phyloP scores from a whole-genome alignment of 2,329 filamentous ascomycete species.

The Ambrosiella xylebori region DNA sequence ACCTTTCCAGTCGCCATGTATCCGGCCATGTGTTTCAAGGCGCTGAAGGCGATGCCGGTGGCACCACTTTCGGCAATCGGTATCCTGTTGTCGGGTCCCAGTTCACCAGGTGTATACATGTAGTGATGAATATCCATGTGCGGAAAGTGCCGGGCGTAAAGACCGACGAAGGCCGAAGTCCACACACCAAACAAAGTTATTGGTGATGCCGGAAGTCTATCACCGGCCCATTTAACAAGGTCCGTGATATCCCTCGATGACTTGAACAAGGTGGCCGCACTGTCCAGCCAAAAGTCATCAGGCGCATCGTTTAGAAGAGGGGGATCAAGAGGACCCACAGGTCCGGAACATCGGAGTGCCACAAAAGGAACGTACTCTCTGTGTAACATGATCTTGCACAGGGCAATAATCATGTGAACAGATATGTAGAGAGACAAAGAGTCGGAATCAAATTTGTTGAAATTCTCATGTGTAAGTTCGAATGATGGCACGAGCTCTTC shows the following conservation, averaged over 20 bases:
- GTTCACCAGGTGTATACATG: conserved; percentile 27
- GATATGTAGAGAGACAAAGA: conserved; percentile 2
- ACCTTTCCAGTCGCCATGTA: conserved; percentile 39
- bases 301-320: conserved; percentile 12
- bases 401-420: conserved; percentile 34
- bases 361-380: conserved; percentile 18
- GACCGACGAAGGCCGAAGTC: conserved; percentile 45
- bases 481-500: not conserved
- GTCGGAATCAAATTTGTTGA: not conserved
- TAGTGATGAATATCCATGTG: conserved; percentile 45
- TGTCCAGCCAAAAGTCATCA: conserved; percentile 42
- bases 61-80: conserved; percentile 24
- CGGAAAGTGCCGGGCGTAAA: conserved; percentile 51
- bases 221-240: conserved; percentile 43
- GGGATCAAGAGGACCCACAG: conserved; percentile 38
- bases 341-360: conserved; percentile 25
- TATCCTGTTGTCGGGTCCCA: conserved; percentile 1
- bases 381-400: conserved; percentile 42
- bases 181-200: conserved; percentile 51
- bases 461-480: not conserved
- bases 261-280: conserved; percentile 44
- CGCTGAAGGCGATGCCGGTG: conserved; percentile 30
- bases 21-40: conserved; percentile 33
- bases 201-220: conserved; percentile 48
- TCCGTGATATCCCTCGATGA: conserved; percentile 47